Evolutionary conservation across 768 basidiomycete genomes (phyloP), one percentile per base, ranked within the genome.

Genomic region (Calocybe cyanea): DNA sequence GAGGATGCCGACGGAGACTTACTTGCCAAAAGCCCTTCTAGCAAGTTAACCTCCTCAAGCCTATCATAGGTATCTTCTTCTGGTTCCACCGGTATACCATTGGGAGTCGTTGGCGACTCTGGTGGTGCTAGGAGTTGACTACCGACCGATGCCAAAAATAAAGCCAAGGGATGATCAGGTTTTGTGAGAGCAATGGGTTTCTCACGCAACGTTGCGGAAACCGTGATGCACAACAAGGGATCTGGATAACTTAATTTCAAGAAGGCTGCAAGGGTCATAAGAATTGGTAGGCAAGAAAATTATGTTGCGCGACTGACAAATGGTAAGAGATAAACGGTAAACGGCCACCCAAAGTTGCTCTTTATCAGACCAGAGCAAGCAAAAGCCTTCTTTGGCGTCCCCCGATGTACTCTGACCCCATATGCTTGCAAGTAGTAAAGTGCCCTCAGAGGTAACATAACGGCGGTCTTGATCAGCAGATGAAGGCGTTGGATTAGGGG

Each of bases 191-290:
- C 63, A 6, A 87, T 60, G 0, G 84, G 78, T 55, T 81, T 87
- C 18, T 94, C 90, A 39, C 92, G 78, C n/a, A 95, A 68, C 0
- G 92, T 96, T n/a, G 83, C 75, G 2, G 88, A 91, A 3, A 84
- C 74, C 0, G 92, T 96, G 21, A 96, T 64, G 56, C 86, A 92
- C 20, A 96, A 75, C 9, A 95, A 63, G 8, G 92, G 92, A 49
- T 92, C 80, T 2, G 69, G 56, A 38, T 85, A 77, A 25, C 75
- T 70, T 13, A 91, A 79, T 24, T 82, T 76, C 21, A 92, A 64
- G 60, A 85, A 93, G 0, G 87, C 91, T 93, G 52, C 5, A 30
- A 52, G 40, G 25, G 5, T 6, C 11, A 28, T 28, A 45, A 48
- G 45, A 42, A 23, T 42, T 30, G 15, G 20, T 40, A 10, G 23